Evolutionary conservation across 140 eudicot species (phyloP).

Genomic region (Cichorium intybus): DNA sequence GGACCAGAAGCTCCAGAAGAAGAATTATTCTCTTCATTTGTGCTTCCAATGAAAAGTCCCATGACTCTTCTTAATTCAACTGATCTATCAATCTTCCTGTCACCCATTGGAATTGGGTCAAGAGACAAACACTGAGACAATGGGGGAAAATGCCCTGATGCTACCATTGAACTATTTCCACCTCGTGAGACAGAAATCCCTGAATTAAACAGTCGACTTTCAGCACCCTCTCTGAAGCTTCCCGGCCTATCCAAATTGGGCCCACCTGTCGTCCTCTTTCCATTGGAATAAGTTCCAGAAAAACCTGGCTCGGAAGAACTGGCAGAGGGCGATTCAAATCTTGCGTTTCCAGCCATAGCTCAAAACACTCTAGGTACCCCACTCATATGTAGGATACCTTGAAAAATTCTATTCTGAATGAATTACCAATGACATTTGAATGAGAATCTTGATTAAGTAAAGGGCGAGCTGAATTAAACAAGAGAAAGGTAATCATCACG

Average conservation of each 20-base stretch:
- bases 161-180: constrained; percentile 25
- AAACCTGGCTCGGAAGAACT: constrained; percentile 63
- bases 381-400: constrained; percentile 15
- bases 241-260: constrained; percentile 68
- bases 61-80: constrained; percentile 67
- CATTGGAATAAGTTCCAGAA: constrained; percentile 54
- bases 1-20: constrained; percentile 56
- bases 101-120: constrained; percentile 65
- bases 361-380: constrained; percentile 10
- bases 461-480: not conserved
- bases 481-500: not conserved
- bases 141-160: constrained; percentile 41
- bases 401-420: constrained; percentile 3
- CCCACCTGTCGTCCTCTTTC: constrained; percentile 45
- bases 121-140: constrained; percentile 60
- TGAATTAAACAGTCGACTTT: constrained; percentile 46
- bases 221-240: constrained; percentile 71
- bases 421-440: constrained; percentile 14
- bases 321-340: constrained; percentile 61
- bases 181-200: constrained; percentile 50
- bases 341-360: constrained; percentile 66
- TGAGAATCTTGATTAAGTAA: constrained; percentile 4
- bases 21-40: constrained; percentile 43
- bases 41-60: constrained; percentile 45
- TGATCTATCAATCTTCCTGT: constrained; percentile 41